A percentile compares a stretch with the other conserved stretches of the same genome.
Conservation (phyloP, 495 filamentous ascomycete genomes). For the Viridothelium virens region DNA sequence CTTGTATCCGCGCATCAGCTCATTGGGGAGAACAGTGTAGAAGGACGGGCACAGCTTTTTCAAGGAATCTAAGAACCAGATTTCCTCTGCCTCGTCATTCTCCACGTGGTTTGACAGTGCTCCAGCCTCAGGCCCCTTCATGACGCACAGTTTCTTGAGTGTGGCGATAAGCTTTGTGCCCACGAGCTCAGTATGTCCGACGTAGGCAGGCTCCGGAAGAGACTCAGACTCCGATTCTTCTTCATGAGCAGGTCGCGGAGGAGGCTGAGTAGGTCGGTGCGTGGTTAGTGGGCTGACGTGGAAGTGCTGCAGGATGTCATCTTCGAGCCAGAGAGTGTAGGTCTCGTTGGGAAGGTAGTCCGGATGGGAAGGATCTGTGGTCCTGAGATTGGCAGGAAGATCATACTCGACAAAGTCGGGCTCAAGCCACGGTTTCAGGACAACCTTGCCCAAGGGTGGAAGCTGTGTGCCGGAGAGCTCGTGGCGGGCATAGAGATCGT, state of each 20-base stretch:
- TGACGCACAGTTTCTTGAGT: constrained; percentile 49
- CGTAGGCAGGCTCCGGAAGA: not conserved
- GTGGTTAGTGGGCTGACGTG: constrained; percentile 30
- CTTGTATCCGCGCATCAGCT: constrained; percentile 61
- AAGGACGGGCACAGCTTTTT: constrained; percentile 47
- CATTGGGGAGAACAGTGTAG: constrained; percentile 57
- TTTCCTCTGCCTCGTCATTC: not conserved
- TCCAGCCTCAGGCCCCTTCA: not conserved
- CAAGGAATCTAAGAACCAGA: constrained; percentile 52
- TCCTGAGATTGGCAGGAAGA: constrained; percentile 21
- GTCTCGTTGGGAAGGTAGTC: constrained; percentile 25
- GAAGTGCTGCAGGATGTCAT: constrained; percentile 51
- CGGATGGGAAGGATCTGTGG: constrained; percentile 28
- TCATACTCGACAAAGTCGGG: constrained; percentile 29
- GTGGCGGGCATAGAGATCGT: constrained; percentile 39
- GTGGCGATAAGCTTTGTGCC: constrained; percentile 69
- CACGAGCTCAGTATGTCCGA: constrained; percentile 15
- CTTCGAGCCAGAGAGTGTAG: constrained; percentile 63
- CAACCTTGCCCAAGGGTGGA: constrained; percentile 32
- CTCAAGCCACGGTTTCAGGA: constrained; percentile 28
- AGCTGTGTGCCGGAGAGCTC: constrained; percentile 20
- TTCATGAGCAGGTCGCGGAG: not conserved
- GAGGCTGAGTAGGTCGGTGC: not conserved
- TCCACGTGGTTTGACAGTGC: no score
- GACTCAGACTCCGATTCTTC: not conserved